Evolutionary conservation across 2,329 filamentous ascomycete species (phyloP), one percentile per base, ranked within the genome.

Genomic region (Diaporthe caulivora): DNA sequence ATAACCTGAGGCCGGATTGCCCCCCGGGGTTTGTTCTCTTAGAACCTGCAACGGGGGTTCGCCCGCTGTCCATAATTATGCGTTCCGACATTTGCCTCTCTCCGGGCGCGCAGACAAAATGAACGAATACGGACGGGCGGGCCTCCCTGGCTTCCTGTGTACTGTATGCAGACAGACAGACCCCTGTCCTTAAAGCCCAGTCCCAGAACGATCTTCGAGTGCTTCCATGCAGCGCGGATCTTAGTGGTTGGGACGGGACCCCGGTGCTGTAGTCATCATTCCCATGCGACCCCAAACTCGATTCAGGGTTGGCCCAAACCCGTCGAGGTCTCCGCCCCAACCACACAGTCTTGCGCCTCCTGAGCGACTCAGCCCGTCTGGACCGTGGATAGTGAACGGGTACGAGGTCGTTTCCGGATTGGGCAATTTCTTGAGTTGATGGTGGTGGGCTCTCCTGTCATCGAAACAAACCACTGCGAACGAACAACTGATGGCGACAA

Each of bases 221-320:
- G 26, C 29, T 65, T 65, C 60, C 42, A 49, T 65, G 44, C 26
- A 65, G 60, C 29, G 26, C 24, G 60, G 42, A 65, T 65, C 60
- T 65, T 29, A 65, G 21, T 51, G 60, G 60, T 21, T 37, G 21
- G 60, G 60, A 65, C 26, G 60, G 60, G 24, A 29, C 60, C 60
- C 29, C 49, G 29, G 21, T 7, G 26, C 60, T 29, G 18, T 11
- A 49, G 60, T 65, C 29, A 65, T 65, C 42, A 65, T 34, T 17
- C 34, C 60, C 42, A 65, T 65, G 60, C 60, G 60, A 37, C 42
- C 60, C 60, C 60, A 51, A 18, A 7, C 60, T 65, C 60, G 60
- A 65, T 47, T 51, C 60, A 65, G 60, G 60, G 60, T 65, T 51
- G 42, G 60, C 21, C 60, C 60, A 65, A 65, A 65, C 21, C 42